Percentiles rank a stretch among this genome's conserved stretches.
phyloP scores from a whole-genome alignment of 2,329 filamentous ascomycete species.

The Aspergillus tubingensis region DNA sequence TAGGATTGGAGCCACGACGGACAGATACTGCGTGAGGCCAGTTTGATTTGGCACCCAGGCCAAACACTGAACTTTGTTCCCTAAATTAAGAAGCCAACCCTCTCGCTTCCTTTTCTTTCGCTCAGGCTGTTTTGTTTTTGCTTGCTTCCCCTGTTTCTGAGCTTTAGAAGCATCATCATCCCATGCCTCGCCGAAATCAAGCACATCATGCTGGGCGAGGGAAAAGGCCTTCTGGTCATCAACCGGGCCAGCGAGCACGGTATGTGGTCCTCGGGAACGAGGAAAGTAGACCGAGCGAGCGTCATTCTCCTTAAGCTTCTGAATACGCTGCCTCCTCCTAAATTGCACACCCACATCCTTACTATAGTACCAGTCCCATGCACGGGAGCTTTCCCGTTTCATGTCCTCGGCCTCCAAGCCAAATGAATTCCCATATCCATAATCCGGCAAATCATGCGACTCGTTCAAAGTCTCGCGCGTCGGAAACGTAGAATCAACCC shows the following conservation, averaged over 20 bases:
- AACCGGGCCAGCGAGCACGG: slow-evolving; percentile 55
- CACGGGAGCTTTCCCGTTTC: slow-evolving; percentile 47
- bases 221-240: slow-evolving; percentile 47
- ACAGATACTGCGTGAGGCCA: slow-evolving; percentile 58
- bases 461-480: slow-evolving; percentile 42
- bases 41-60: slow-evolving; percentile 50
- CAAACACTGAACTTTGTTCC: slow-evolving; percentile 53
- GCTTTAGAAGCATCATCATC: slow-evolving; percentile 20
- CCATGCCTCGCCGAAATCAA: slow-evolving; percentile 53
- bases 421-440: slow-evolving; percentile 45
- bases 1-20: slow-evolving; percentile 48
- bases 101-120: slow-evolving; percentile 34
- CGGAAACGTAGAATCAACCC: slow-evolving; percentile 54
- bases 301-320: slow-evolving; percentile 38
- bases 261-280: slow-evolving; percentile 34
- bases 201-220: slow-evolving; percentile 43
- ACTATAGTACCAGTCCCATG: slow-evolving; percentile 58
- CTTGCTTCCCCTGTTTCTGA: slow-evolving; percentile 14
- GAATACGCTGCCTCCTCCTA: slow-evolving; percentile 42
- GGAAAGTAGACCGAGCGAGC: slow-evolving; percentile 47
- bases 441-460: slow-evolving; percentile 32
- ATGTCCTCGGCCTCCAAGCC: slow-evolving; percentile 45
- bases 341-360: slow-evolving; percentile 46
- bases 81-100: slow-evolving; percentile 60
- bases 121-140: slow-evolving; percentile 8